Conservation (phyloP, 1,284 basidiomycete species). For the Trichosporon inkin region DNA sequence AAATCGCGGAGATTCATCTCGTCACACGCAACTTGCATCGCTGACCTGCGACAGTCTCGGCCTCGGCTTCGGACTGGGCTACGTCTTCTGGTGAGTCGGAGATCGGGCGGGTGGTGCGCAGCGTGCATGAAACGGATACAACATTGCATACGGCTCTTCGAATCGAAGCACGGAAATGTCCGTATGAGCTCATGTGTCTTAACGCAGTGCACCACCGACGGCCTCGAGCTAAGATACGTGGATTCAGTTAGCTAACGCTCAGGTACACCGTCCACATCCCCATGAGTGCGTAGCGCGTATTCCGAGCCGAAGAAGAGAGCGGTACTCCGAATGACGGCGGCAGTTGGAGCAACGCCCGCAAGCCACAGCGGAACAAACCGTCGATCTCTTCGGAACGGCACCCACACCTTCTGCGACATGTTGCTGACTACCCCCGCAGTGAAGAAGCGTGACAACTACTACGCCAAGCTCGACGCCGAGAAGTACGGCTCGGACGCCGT, state of each 20-base stretch:
- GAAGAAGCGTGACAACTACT: constrained; percentile 26
- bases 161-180: not conserved
- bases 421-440: constrained; percentile 17
- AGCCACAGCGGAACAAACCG: not conserved
- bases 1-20: not conserved
- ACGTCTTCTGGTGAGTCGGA: constrained; percentile 21
- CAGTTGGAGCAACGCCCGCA: not conserved
- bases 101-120: not conserved
- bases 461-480: constrained; percentile 24
- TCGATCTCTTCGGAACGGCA: not conserved
- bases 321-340: not conserved
- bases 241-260: not conserved
- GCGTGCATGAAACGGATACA: not conserved
- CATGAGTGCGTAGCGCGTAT: constrained; percentile 19
- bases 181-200: not conserved
- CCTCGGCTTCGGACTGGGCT: constrained; percentile 18
- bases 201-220: not conserved
- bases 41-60: constrained; percentile 17
- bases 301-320: not conserved
- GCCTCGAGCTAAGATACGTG: not conserved
- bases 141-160: not conserved
- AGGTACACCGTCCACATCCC: constrained; percentile 22
- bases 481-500: constrained; percentile 12
- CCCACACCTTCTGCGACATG: not conserved
- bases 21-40: too few species aligned